Percentiles rank a stretch among this genome's conserved stretches.
Evolutionary conservation across 257 asterid genomes (phyloP).

Genomic region (Nicotiana noctiflora): DNA sequence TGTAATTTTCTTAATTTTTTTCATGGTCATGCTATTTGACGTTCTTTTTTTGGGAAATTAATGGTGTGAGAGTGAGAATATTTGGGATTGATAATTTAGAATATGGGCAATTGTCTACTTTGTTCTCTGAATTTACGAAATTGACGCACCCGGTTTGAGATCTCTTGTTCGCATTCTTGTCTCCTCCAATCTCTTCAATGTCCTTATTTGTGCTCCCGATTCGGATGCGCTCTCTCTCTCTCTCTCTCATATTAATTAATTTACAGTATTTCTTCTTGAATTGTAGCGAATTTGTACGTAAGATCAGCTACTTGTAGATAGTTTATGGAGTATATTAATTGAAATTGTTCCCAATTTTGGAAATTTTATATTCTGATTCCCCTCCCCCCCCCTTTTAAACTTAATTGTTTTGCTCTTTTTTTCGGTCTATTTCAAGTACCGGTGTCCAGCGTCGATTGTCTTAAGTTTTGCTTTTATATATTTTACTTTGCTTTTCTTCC

Average conservation of each 20-base stretch:
- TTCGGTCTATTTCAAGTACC: neutral
- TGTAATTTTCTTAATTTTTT: too few relatives aligned
- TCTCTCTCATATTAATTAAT: neutral
- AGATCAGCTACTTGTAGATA: neutral
- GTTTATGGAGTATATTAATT: neutral
- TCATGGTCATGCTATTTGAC: too few relatives aligned
- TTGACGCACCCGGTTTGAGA: constrained; percentile 79
- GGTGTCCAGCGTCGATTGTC: neutral
- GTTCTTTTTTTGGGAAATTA: too few relatives aligned
- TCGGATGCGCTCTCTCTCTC: constrained; percentile 40
- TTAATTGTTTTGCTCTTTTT: too few relatives aligned
- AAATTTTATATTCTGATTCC: neutral
- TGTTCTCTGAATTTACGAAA: constrained; percentile 25
- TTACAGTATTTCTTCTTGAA: neutral
- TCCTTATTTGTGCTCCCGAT: constrained; percentile 88
- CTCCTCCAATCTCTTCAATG: constrained; percentile 60
- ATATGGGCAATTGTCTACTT: too few relatives aligned
- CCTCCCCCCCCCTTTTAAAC: neutral
- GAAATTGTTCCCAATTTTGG: neutral
- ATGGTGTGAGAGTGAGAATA: too few relatives aligned
- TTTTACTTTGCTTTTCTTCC: too few relatives aligned
- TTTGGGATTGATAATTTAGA: too few relatives aligned
- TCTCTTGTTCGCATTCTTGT: constrained; percentile 68
- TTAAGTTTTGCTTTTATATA: neutral
- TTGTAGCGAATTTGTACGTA: neutral